Evolutionary conservation across 257 asterid species (phyloP), one percentile per base, ranked within the genome.

Genomic region (Primulina tabacum): DNA sequence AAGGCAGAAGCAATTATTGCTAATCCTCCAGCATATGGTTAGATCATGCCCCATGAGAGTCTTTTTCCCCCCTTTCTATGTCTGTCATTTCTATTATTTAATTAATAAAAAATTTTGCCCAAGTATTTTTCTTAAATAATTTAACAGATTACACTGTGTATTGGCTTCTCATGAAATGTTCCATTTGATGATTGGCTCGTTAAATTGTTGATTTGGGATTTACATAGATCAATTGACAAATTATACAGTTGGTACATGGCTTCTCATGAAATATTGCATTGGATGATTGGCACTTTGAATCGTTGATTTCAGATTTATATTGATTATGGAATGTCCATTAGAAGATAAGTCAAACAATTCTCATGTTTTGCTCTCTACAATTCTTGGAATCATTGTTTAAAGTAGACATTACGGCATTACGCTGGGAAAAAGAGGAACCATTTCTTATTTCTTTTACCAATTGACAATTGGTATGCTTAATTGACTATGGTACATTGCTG

Each of bases 1-100:
- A 89, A 80, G 71, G 96, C 96, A 34, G 99, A 93, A 70, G 97
- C 99, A 63, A 90, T 93, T 52, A 90, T 93, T 71, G 96, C 99
- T 68, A 84, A 84, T 74, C 73, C 73, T 69, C 73, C 73, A 57
- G 67, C 73, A 38, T 69, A 69, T 59, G 73, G 73, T 69, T 37
- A 59, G 73, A 53, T 16, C 10, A 67, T 17, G n/a, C 8, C 24
- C 32, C 29, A 2, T 67, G 33, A 8, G n/a, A 60, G 32, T 74
- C 43, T 16, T 34, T 40, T 40, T 58, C 14, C 20, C 37, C 9
- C 53, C n/a, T 43, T 43, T 12, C 17, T 43, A 11, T 12, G 53
- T 43, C 6, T 1, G 6, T 43, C 9, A 2, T 11, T 11, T 43
- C 12, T 43, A 12, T 43, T 11, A 43, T 43, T 43, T 43, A 43